Base-by-base conservation (phyloP, 2,329 filamentous ascomycete species). In the Paracorniculantispora psalliotae region DNA sequence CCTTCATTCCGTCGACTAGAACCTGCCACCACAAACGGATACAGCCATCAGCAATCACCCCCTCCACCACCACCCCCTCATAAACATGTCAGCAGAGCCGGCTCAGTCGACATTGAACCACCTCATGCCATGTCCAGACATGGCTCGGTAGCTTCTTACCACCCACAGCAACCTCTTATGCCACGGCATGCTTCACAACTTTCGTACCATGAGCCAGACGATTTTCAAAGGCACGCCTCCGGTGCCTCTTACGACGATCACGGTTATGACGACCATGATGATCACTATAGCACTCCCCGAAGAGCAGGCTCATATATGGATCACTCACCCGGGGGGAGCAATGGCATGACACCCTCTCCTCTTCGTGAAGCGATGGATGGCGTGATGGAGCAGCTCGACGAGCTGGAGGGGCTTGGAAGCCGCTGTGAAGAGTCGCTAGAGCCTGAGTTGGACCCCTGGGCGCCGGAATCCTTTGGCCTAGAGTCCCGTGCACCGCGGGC, bases 321-420 rank as follows among this genome's bases (percentile, higher is more conserved):
- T 4, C 85, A 85, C 4, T 92, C 91, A 5, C 86, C 89, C 2
- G 84, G 80, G 48, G 77, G 78, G 41, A 83, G 81, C 47, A 86
- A 85, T 6, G 48, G 48, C 1, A 77, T 90, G 71, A 99, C 94
- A 0, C 94, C 94, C 1, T 97, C 94, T 2, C 94, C 94, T 0
- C 77, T 99, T 3, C 83, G 94, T 61, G 91, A 92, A 71, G 94
- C 94, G 1, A 99, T 99, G 92, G 93, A 97, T 69, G 93, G 96
- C 72, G 92, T 99, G 4, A 97, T 97, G 85, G 91, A 94, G 64
- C 96, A 94, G 59, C 75, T 99, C 46, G 88, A 96, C 69, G 92
- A 92, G 61, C 90, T 99, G 79, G 72, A 70, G 23, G 68, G 68
- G 7, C 59, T 71, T 0, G 67, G 88, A 19, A 79, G 87, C 65